Base-by-base conservation (phyloP, 1,284 basidiomycete genomes). In the Sphagnurus paluster region DNA sequence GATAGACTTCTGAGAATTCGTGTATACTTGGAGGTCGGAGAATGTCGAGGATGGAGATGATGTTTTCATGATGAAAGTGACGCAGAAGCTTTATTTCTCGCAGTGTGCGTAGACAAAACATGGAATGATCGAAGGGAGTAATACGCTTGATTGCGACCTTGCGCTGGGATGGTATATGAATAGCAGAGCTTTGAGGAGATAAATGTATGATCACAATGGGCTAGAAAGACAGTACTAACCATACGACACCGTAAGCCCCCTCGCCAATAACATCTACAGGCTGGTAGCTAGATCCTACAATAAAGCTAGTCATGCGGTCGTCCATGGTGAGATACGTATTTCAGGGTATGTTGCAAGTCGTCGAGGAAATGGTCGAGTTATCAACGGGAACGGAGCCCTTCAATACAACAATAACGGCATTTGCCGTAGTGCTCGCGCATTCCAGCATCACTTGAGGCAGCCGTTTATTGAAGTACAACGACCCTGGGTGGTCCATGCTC, bases 51-150 rank as follows among this genome's bases (percentile, higher is more conserved):
- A 92, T 91, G 23, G 85, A 80, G 64, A 92, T 91, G 68, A 92
- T 91, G 63, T 92, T 87, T 64, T 87, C 84, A 63, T 87, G 84
- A 56, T 76, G 76, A 54, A 89, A 87, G 69, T 86, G 84, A 37
- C 82, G 75, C 39, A 93, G 79, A n/a, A 93, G 79, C 66, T 93
- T 93, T 62, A 93, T 83, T 69, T 93, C 90, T 49, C 90, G 79
- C n/a, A 92, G 77, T 17, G 90, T 92, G 37, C 90, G 78, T 7
- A 92, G 75, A 65, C 87, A 90, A 68, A 91, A 92, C 89, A 93
- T 90, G 48, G 85, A 82, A 58, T 92, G 89, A 66, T 93, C 90
- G 56, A 93, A 93, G 1, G 90, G 91, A 0, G 84, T 84, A 64
- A 93, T 93, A 26, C 49, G 49, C 46, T 51, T 51, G 33, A 51